phyloP scores from a whole-genome alignment of 495 filamentous ascomycete genomes.

The Patellaria atrata region DNA sequence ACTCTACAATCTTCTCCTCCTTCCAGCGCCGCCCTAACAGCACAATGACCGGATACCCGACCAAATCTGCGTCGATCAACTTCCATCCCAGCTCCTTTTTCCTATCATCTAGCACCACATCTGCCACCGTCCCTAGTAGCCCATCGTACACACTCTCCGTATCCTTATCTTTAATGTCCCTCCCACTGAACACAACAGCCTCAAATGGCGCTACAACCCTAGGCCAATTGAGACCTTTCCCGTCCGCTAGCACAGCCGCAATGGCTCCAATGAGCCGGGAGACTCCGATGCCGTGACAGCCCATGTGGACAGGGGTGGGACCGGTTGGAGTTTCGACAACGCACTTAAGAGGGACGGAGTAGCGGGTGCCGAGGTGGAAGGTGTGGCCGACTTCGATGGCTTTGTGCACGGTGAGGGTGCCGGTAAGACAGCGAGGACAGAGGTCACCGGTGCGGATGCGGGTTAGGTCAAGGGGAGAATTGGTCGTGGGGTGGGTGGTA shows the following conservation, averaged over 20 bases:
- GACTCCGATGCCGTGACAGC: conserved; percentile 89
- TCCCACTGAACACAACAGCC: conserved; percentile 49
- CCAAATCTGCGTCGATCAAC: conserved; percentile 70
- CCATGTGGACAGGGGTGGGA: conserved; percentile 64
- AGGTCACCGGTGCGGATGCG: conserved; percentile 47
- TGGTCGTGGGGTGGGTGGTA: conserved; percentile 3
- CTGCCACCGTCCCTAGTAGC: conserved; percentile 30
- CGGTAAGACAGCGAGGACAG: conserved; percentile 55
- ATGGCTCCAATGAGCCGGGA: conserved; percentile 82
- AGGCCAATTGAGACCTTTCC: conserved; percentile 79
- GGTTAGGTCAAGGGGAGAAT: conserved; percentile 15
- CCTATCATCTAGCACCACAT: conserved; percentile 69
- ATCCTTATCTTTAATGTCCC: conserved; percentile 33
- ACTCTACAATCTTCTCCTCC: conserved; percentile 46
- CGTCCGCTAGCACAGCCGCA: conserved; percentile 56
- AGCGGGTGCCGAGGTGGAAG: conserved; percentile 83
- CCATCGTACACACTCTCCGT: conserved; percentile 43
- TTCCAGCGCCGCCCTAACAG: conserved; percentile 66
- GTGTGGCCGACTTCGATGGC: conserved; percentile 90
- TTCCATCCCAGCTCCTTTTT: conserved; percentile 59
- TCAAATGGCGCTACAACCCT: conserved; percentile 75
- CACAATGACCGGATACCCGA: conserved; percentile 75
- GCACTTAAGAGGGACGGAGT: conserved; percentile 59
- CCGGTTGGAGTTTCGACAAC: conserved; percentile 30
- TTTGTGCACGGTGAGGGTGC: conserved; percentile 47